phyloP scores from a whole-genome alignment of 2,329 filamentous ascomycete species.

The Hymenoscyphus repandus region DNA sequence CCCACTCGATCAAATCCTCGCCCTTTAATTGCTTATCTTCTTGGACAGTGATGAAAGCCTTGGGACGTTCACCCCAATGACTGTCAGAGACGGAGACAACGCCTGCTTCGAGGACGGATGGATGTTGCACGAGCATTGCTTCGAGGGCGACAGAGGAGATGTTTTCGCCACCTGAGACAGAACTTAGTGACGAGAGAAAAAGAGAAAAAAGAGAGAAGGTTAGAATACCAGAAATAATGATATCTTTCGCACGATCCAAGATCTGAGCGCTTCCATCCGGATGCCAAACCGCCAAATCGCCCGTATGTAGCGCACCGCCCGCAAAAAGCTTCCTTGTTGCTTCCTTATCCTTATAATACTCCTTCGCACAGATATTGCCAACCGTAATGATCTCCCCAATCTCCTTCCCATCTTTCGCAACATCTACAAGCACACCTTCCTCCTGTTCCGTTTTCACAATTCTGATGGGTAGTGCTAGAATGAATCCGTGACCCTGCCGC shows the following conservation, averaged over 20 bases:
- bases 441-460: slow-evolving; percentile 76
- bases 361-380: slow-evolving; percentile 88
- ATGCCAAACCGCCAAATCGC: slow-evolving; percentile 91
- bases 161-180: slow-evolving; percentile 75
- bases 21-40: slow-evolving; percentile 55
- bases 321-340: slow-evolving; percentile 84
- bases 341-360: slow-evolving; percentile 84
- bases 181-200: slow-evolving; percentile 6
- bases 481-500: slow-evolving; percentile 85
- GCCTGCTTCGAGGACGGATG: slow-evolving; percentile 83
- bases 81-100: slow-evolving; percentile 83
- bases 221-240: slow-evolving; percentile 82
- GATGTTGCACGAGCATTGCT: slow-evolving; percentile 81
- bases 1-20: slow-evolving; percentile 78
- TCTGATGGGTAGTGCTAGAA: slow-evolving; percentile 74
- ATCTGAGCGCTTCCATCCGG: slow-evolving; percentile 88
- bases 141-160: slow-evolving; percentile 93
- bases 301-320: slow-evolving; percentile 81
- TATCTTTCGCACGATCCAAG: slow-evolving; percentile 90
- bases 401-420: slow-evolving; percentile 64
- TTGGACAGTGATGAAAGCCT: slow-evolving; percentile 84
- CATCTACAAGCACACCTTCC: slow-evolving; percentile 61
- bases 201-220: not conserved
- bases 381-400: slow-evolving; percentile 81
- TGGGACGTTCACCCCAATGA: slow-evolving; percentile 94